Percentiles rank a stretch among this genome's conserved stretches.
Conservation (phyloP, 306 rosid genomes). For the Vachellia collinsii region DNA sequence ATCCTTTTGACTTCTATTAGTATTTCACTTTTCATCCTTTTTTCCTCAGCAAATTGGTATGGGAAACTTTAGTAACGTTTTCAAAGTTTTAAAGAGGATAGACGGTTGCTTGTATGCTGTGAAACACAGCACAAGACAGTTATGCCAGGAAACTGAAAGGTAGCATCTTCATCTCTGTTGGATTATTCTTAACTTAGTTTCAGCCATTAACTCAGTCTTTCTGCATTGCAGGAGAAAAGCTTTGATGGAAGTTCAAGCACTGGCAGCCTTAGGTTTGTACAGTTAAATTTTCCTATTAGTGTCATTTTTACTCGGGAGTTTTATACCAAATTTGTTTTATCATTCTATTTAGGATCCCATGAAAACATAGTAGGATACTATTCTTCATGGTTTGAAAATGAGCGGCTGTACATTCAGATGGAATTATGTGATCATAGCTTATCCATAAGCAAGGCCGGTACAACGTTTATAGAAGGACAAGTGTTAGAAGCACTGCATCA, state of each 20-base stretch:
- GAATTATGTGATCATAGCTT: too few species aligned
- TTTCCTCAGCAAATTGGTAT: too few species aligned
- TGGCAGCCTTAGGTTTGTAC: constrained; percentile 82
- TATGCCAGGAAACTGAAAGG: constrained; percentile 86
- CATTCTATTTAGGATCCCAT: too few species aligned
- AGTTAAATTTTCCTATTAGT: neutral
- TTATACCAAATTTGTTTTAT: constrained; percentile 3
- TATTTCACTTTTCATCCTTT: too few species aligned
- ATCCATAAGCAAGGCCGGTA: constrained; percentile 29
- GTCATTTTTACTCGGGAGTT: neutral
- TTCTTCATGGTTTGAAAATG: too few species aligned
- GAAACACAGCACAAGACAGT: constrained; percentile 67
- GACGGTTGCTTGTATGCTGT: constrained; percentile 97
- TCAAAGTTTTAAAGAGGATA: constrained; percentile 75
- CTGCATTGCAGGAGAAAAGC: constrained; percentile 71
- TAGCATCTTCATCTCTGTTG: constrained; percentile 33
- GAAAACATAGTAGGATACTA: too few species aligned
- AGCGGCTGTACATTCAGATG: too few species aligned
- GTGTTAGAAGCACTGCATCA: constrained; percentile 64
- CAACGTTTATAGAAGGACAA: constrained; percentile 55
- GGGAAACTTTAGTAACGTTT: neutral
- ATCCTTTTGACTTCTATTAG: too few species aligned
- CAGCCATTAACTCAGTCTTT: constrained; percentile 12
- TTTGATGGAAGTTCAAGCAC: constrained; percentile 93
- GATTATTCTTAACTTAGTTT: constrained; percentile 18